Conservation (phyloP, 1,284 basidiomycete genomes). For the Fistulina hepatica region DNA sequence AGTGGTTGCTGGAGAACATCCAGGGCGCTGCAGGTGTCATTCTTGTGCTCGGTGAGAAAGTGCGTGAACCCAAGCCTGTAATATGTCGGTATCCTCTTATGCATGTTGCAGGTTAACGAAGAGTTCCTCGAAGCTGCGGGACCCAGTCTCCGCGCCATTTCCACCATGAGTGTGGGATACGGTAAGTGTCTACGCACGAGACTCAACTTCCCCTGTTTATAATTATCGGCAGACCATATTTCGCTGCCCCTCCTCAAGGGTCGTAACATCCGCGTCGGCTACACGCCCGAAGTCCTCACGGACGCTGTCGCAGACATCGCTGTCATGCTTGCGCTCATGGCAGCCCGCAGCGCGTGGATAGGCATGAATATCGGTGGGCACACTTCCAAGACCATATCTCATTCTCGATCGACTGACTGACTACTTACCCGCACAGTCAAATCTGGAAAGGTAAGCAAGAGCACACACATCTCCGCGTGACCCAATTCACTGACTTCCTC, state of each 20-base stretch:
- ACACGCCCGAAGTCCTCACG: constrained; percentile 85
- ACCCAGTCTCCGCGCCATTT: constrained; percentile 63
- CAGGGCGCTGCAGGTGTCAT: constrained; percentile 55
- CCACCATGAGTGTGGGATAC: constrained; percentile 86
- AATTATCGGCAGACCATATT: constrained; percentile 60
- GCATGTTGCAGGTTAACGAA: constrained; percentile 46
- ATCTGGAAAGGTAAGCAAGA: too few species aligned
- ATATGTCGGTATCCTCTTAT: neutral
- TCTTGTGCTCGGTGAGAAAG: constrained; percentile 66
- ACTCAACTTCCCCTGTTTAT: neutral
- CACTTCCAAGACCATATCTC: too few species aligned
- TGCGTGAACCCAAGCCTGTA: constrained; percentile 18
- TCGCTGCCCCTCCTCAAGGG: constrained; percentile 53
- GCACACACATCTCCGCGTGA: too few species aligned
- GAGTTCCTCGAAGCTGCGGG: constrained; percentile 70
- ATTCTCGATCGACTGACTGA: too few species aligned
- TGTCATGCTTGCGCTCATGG: constrained; percentile 87
- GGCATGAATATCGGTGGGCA: too few species aligned
- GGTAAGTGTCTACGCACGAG: constrained; percentile 35
- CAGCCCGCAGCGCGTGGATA: constrained; percentile 67
- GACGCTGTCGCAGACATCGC: constrained; percentile 85
- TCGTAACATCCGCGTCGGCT: constrained; percentile 69
- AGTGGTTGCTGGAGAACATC: constrained; percentile 75
- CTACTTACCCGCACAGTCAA: too few species aligned
- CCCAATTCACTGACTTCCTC: too few species aligned